These are phyloP conservation scores for Helotiales sp. DNA, from an alignment of 2,329 filamentous ascomycete genomes.

Conservation along the genomic window DNA sequence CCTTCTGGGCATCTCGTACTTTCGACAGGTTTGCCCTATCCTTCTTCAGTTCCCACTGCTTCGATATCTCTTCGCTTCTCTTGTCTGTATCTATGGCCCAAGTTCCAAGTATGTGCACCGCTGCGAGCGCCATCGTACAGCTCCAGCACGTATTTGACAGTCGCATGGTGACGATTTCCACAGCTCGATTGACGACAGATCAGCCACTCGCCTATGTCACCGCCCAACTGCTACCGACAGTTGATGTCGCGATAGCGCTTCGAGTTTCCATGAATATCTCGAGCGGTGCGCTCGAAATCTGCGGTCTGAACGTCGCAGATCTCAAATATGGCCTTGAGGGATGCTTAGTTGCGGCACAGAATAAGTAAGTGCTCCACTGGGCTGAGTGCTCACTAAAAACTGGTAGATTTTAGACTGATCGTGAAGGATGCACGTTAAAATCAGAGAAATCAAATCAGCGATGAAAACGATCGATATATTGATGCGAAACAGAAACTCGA, in stretches of 20 bases:
- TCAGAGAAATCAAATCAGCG: background rate
- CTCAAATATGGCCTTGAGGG: background rate
- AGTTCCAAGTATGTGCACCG: conserved; percentile 11
- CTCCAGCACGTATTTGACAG: conserved; percentile 11
- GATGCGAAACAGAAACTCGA: background rate
- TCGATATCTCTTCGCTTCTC: background rate
- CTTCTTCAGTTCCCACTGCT: background rate
- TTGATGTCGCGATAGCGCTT: conserved; percentile 8
- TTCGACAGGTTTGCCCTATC: background rate
- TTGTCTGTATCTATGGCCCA: conserved; percentile 7
- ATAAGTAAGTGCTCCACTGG: background rate
- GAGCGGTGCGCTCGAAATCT: background rate
- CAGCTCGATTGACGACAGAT: background rate
- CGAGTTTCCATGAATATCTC: conserved; percentile 21
- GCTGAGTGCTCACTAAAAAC: background rate
- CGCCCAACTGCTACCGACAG: conserved; percentile 18
- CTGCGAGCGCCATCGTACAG: conserved; percentile 13
- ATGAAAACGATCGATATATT: background rate
- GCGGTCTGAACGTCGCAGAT: background rate
- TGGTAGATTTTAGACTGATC: background rate
- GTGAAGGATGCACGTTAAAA: background rate
- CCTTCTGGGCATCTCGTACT: background rate
- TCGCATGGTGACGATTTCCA: conserved; percentile 14
- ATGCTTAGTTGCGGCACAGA: background rate
- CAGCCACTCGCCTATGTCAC: conserved; percentile 3